Evolutionary conservation across 2,329 filamentous ascomycete genomes (phyloP).

Genomic region (Dactylella cylindrospora): DNA sequence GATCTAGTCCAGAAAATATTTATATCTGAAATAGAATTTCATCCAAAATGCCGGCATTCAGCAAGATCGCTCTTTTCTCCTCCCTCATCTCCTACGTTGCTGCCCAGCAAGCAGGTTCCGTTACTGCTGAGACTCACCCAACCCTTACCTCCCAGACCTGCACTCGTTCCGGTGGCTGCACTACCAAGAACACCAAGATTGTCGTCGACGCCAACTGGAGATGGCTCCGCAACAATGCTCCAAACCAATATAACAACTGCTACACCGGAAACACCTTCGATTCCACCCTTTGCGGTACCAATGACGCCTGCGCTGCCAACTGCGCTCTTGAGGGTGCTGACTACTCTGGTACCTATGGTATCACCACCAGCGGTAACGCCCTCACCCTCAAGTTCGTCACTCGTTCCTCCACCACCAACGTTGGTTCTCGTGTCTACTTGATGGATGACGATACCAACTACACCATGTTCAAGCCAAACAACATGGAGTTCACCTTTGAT

Average conservation of each 20-base stretch:
- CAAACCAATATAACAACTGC: conserved; percentile 58
- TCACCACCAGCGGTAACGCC: conserved; percentile 57
- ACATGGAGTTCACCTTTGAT: conserved; percentile 71
- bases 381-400: conserved; percentile 58
- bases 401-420: conserved; percentile 53
- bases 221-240: conserved; percentile 58
- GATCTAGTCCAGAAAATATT: conserved; percentile 42
- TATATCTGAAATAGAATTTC: conserved; percentile 18
- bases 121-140: conserved; percentile 59
- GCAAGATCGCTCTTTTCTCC: conserved; percentile 53
- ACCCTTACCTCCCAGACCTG: conserved; percentile 60
- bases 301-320: conserved; percentile 58
- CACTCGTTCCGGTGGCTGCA: conserved; percentile 58
- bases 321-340: conserved; percentile 62
- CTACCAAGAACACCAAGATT: conserved; percentile 58
- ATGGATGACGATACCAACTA: conserved; percentile 65
- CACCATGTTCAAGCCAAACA: conserved; percentile 65
- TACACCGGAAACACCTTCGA: conserved; percentile 61
- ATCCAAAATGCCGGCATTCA: conserved; percentile 45
- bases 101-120: conserved; percentile 59
- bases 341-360: conserved; percentile 59
- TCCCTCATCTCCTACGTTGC: conserved; percentile 55
- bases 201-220: conserved; percentile 63
- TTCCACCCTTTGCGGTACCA: conserved; percentile 56
- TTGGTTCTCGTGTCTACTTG: conserved; percentile 63